Evolutionary conservation across 2,329 filamentous ascomycete genomes (phyloP), one percentile per base, ranked within the genome.

Genomic region (Tolypocladium cylindrosporum): DNA sequence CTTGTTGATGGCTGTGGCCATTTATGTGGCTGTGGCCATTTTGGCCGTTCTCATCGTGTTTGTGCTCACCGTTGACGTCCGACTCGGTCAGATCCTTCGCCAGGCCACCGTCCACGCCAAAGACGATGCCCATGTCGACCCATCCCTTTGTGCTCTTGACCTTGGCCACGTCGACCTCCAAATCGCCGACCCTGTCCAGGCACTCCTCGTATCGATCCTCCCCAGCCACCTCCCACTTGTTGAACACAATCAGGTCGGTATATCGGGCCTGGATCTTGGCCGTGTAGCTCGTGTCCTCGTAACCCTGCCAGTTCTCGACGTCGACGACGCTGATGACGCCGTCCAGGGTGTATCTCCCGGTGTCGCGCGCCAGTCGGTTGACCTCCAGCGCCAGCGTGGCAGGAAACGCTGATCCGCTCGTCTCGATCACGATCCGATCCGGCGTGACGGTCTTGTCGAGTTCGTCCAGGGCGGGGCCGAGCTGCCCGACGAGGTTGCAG

Each of bases 401-500:
- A 0, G 92, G 92, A 69, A 91, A 91, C 0, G 92, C 92, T 36
- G 85, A 90, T 1, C 94, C 94, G 43, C 85, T 90, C 2, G 94
- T 99, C 79, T 99, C 94, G 70, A 99, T 86, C 56, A 99, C 85
- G 72, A 99, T 94, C 57, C 94, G 84, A 69, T 97, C 89, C 0
- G 91, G 93, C 6, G 61, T 59, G 40, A 79, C 71, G 16, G 70
- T 71, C 31, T 76, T 72, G 55, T 83, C 82, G 45, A 99, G 85
- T 68, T 94, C 86, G 50, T 82, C 75, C 21, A 99, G 85, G 1
- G 93, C 92, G 54, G 88, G 85, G 60, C 85, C 84, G 9, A 99
- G 84, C 72, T 96, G 90, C 19, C 94, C 94, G 60, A 99, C 93
- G 34, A 97, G 87, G 71, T 97, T 97, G 78, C 94, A 99, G 82